Evolutionary conservation across 257 asterid genomes (phyloP).

Genomic region (Scutellaria minor): DNA sequence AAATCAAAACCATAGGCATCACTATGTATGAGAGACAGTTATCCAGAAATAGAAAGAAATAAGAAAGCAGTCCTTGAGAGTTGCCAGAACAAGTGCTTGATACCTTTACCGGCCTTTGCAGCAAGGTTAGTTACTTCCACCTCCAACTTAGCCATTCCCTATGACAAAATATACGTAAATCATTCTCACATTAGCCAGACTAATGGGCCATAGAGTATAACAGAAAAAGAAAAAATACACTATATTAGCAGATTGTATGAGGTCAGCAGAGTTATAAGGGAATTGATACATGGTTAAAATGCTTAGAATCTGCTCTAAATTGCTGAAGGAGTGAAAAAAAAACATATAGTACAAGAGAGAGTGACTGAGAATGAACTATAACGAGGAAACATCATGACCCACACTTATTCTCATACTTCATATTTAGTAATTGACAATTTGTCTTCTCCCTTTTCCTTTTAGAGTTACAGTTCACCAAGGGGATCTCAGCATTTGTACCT

Average conservation of each 20-base stretch:
- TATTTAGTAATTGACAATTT: not conserved
- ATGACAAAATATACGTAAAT: slow-evolving; percentile 30
- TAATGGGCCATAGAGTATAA: not conserved
- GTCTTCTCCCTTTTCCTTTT: slow-evolving; percentile 10
- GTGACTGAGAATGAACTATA: slow-evolving; percentile 21
- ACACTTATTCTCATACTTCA: slow-evolving; percentile 9
- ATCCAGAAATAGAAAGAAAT: slow-evolving; percentile 27
- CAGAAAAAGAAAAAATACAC: not conserved
- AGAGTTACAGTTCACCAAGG: slow-evolving; percentile 13
- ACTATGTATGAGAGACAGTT: slow-evolving; percentile 15
- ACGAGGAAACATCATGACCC: slow-evolving; percentile 23
- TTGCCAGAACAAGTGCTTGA: slow-evolving; percentile 33
- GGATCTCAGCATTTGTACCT: slow-evolving; percentile 55
- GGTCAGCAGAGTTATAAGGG: slow-evolving; percentile 3
- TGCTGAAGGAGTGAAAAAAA: slow-evolving; percentile 18
- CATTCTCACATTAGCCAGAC: slow-evolving; percentile 24
- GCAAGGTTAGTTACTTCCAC: slow-evolving; percentile 99
- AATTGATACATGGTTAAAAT: slow-evolving; percentile 11
- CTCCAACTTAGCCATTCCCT: slow-evolving; percentile 96
- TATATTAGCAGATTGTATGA: slow-evolving; percentile 19
- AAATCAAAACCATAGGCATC: slow-evolving; percentile 17
- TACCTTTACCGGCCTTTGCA: slow-evolving; percentile 99
- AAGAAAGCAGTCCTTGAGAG: slow-evolving; percentile 21
- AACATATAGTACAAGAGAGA: slow-evolving; percentile 25
- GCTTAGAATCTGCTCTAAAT: slow-evolving; percentile 17